These are phyloP conservation scores for Carex myosuroides DNA, from an alignment of 176 grass and related monocot genomes.

Conservation along the genomic window DNA sequence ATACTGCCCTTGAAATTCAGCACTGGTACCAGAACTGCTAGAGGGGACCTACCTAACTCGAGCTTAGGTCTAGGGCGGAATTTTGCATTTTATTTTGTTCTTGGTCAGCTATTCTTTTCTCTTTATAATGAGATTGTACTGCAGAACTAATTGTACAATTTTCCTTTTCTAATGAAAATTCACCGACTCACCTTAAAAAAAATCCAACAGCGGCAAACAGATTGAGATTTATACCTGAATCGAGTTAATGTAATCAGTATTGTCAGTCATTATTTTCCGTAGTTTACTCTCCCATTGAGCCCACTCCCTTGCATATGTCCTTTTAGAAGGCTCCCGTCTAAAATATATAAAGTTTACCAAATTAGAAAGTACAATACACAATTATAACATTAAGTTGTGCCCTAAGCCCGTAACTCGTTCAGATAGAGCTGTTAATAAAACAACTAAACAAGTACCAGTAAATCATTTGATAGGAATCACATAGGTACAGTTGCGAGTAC, in stretches of 20 bases:
- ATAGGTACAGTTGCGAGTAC: not conserved
- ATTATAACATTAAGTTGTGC: conserved; percentile 27
- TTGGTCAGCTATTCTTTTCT: too few relatives aligned
- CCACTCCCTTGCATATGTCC: conserved; percentile 90
- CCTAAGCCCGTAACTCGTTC: conserved; percentile 12
- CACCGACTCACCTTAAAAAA: too few relatives aligned
- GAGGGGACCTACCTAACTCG: too few relatives aligned
- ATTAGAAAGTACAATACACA: not conserved
- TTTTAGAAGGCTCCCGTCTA: conserved; percentile 81
- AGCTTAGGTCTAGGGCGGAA: too few relatives aligned
- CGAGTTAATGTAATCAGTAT: conserved; percentile 68
- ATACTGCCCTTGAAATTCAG: too few relatives aligned
- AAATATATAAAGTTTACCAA: not conserved
- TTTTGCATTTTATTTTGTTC: too few relatives aligned
- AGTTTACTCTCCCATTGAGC: conserved; percentile 72
- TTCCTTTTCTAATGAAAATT: too few relatives aligned
- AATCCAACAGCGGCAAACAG: conserved; percentile 2
- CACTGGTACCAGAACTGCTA: too few relatives aligned
- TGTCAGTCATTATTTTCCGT: conserved; percentile 39
- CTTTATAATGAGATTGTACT: too few relatives aligned
- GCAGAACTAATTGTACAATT: too few relatives aligned
- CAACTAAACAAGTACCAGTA: not conserved
- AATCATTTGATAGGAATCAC: not conserved
- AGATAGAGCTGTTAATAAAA: conserved; percentile 13
- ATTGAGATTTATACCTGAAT: conserved; percentile 59